Conservation (phyloP, 73 alveolate genomes). For the Paramecium sexaurelia region DNA sequence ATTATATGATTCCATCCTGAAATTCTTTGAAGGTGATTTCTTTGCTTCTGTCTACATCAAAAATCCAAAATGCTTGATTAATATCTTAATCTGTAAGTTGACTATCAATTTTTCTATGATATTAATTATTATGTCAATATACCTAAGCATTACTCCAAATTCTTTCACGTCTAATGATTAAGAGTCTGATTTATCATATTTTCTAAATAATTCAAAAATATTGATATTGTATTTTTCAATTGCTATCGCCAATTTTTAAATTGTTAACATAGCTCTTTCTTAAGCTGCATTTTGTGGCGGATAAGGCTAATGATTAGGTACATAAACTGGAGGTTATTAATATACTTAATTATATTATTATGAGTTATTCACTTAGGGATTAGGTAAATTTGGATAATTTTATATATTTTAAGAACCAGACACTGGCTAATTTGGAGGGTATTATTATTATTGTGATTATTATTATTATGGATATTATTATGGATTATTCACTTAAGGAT, state of each 20-base stretch:
- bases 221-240: slow-evolving; percentile 7
- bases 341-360: neutral
- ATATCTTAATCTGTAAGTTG: slow-evolving; percentile 14
- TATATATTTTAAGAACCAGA: neutral
- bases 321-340: neutral
- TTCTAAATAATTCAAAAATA: neutral
- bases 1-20: neutral
- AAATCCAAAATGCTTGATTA: slow-evolving; percentile 6
- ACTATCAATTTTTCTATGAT: neutral
- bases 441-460: neutral
- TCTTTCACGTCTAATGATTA: neutral
- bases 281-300: neutral
- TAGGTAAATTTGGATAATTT: neutral
- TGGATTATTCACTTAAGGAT: neutral
- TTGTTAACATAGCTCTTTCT: slow-evolving; percentile 8
- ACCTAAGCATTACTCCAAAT: slow-evolving; percentile 48
- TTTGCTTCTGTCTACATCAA: slow-evolving; percentile 20
- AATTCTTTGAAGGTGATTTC: slow-evolving; percentile 36
- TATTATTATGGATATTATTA: neutral
- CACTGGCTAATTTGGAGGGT: neutral
- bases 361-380: neutral
- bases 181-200: slow-evolving; percentile 45
- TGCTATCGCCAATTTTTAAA: neutral
- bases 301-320: neutral
- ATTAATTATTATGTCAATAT: neutral